A percentile compares a stretch with the other conserved stretches of the same genome.
Evolutionary conservation across 108 stramenopile genomes (phyloP).

Genomic region (Mediolabrus comicus): DNA sequence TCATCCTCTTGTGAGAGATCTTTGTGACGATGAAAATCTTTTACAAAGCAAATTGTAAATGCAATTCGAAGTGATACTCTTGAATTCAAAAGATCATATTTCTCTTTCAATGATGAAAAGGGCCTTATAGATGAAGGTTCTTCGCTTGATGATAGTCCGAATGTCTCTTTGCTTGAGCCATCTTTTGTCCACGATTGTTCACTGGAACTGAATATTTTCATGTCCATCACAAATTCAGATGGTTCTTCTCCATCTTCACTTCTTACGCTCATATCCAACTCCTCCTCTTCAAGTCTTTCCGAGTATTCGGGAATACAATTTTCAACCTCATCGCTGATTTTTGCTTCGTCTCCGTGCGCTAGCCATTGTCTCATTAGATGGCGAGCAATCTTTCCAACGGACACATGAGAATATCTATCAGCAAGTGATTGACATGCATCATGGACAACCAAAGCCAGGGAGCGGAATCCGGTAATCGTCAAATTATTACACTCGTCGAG

Average conservation of each 20-base stretch:
- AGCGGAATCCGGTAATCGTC: conserved; percentile 61
- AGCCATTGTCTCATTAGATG: conserved; percentile 67
- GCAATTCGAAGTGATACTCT: conserved; percentile 72
- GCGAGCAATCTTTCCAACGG: conserved; percentile 44
- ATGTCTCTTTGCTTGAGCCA: background rate
- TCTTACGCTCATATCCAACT: background rate
- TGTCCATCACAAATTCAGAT: conserved; percentile 82
- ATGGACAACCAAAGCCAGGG: conserved; percentile 57
- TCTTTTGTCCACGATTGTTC: conserved; percentile 44
- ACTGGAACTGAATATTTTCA: conserved; percentile 53
- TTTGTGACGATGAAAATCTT: conserved; percentile 45
- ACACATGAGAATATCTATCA: conserved; percentile 78
- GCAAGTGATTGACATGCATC: conserved; percentile 62
- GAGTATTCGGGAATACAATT: background rate
- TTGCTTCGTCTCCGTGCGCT: conserved; percentile 57
- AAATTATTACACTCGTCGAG: conserved; percentile 46
- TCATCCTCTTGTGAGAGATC: conserved; percentile 6
- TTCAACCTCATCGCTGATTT: conserved; percentile 2
- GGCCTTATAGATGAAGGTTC: conserved; percentile 59
- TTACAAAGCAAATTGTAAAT: conserved; percentile 76
- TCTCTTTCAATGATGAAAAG: conserved; percentile 56
- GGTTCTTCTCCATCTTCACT: conserved; percentile 61
- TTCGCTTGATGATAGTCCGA: conserved; percentile 50
- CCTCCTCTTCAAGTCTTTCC: background rate
- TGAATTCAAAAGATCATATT: conserved; percentile 46